Base-by-base conservation (phyloP, 164 flowering plant species). In the Sextonia rubra region DNA sequence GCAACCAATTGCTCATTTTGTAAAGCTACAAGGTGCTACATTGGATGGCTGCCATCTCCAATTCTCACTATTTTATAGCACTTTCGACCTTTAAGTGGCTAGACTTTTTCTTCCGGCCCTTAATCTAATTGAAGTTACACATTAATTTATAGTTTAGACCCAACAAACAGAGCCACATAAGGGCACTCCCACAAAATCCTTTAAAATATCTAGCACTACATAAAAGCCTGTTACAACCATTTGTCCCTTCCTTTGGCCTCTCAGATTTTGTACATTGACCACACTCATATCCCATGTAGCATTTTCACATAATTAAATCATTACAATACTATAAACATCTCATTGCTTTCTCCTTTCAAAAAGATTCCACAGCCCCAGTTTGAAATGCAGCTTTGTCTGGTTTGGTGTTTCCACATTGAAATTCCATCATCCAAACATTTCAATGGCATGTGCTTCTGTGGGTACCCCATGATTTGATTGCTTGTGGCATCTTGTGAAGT, bases 331-430 rank as follows among this genome's bases (percentile, higher is more conserved):
- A 52, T 15, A 52, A 15, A 52, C 3, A 52, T 52, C 20, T 52
- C 58, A 52, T 52, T 52, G 58, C 58, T 52, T 52, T 52, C 6
- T 20, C n/a, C 58, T 17, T 52, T 52, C 64, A 61, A 24, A 25
- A 61, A 23, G 64, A 61, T 25, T 61, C 64, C 30, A 61, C 14
- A 61, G 27, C 29, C 27, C 17, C 8, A 22, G 64, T 61, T 23
- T 61, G 64, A 61, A 61, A 22, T 61, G 64, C 64, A 61, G 24
- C 17, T 61, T 61, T 61, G 64, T 61, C 64, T 61, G 12, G 27
- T 25, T 25, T 61, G 64, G 64, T 61, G 64, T 61, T 25, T 61
- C 64, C 25, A 61, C 64, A 25, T 61, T 61, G 64, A 25, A 61
- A 61, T 23, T 61, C 27, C 64, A 61, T 25, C 27, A 25, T 61